Evolutionary conservation across 306 rosid species (phyloP).

Genomic region (Bauhinia variegata): DNA sequence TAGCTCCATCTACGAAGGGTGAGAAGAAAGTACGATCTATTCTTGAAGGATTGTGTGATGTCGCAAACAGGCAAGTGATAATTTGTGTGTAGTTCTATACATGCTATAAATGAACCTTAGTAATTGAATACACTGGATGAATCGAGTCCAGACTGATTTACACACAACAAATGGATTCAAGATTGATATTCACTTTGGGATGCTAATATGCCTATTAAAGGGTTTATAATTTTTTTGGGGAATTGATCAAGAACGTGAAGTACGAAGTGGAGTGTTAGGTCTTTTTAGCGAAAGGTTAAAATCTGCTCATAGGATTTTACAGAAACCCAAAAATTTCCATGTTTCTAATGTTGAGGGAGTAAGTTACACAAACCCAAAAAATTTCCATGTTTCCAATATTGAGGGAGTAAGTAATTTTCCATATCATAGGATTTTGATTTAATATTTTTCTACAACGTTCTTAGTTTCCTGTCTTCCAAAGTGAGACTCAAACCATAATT

Average conservation of each 20-base stretch:
- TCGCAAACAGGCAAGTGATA: conserved; percentile 74
- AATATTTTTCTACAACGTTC: no score
- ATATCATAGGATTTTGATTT: no score
- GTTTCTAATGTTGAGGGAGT: background rate
- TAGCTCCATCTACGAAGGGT: conserved; percentile 71
- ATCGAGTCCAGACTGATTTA: conserved; percentile 2
- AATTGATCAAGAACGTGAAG: background rate
- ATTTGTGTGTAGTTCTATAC: conserved; percentile 20
- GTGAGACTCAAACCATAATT: background rate
- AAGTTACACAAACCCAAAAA: background rate
- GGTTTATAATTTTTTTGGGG: conserved; percentile 4
- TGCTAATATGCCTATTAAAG: background rate
- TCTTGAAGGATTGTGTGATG: conserved; percentile 77
- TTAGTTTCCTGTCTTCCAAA: background rate
- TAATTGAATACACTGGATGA: conserved; percentile 20
- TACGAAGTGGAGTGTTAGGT: background rate
- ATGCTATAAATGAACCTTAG: background rate
- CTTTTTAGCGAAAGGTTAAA: background rate
- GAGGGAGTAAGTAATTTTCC: background rate
- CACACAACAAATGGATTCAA: conserved; percentile 2
- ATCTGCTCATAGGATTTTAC: conserved; percentile 6
- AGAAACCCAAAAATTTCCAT: conserved; percentile 4
- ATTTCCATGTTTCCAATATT: background rate
- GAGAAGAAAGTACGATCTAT: conserved; percentile 90
- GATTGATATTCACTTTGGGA: background rate